Percentiles rank a stretch among this genome's conserved stretches.
Evolutionary conservation across 768 basidiomycete species (phyloP).

Genomic region (Rhodotorula diobovata): DNA sequence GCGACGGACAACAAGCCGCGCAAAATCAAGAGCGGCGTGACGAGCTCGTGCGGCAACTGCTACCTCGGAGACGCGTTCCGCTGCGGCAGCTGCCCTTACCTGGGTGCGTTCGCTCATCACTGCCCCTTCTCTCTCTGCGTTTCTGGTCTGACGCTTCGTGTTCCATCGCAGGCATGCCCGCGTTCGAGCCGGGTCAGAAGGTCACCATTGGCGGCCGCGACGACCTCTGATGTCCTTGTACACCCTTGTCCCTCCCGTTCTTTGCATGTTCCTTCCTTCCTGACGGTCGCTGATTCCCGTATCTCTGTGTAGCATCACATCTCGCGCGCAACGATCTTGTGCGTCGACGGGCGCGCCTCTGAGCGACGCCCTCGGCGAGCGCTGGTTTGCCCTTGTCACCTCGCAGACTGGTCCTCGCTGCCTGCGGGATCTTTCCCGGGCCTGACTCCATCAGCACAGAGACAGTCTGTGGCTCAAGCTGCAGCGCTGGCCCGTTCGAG

Average conservation of each 20-base stretch:
- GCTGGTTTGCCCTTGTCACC: too few relatives aligned
- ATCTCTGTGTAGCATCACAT: background rate
- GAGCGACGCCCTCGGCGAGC: too few relatives aligned
- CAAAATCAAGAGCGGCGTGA: slow-evolving; percentile 54
- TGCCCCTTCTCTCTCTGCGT: too few relatives aligned
- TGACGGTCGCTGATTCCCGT: too few relatives aligned
- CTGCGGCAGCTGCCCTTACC: slow-evolving; percentile 91
- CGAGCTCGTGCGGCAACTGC: slow-evolving; percentile 95
- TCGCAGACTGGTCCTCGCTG: too few relatives aligned
- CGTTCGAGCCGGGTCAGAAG: slow-evolving; percentile 97
- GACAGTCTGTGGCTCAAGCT: too few relatives aligned
- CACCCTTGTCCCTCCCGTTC: slow-evolving; percentile 12
- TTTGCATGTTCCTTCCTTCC: too few relatives aligned
- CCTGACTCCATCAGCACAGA: too few relatives aligned
- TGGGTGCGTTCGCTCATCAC: slow-evolving; percentile 62
- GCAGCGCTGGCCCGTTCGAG: too few relatives aligned
- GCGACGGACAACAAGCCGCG: slow-evolving; percentile 14
- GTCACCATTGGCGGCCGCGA: slow-evolving; percentile 56
- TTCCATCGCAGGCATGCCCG: slow-evolving; percentile 69
- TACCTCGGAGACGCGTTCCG: slow-evolving; percentile 97
- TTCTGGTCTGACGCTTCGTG: background rate
- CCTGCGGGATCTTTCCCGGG: too few relatives aligned
- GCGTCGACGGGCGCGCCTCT: too few relatives aligned
- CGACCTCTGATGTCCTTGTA: slow-evolving; percentile 11
- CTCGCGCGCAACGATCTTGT: too few relatives aligned